Evolutionary conservation across 75 land plant genomes (phyloP).

Genomic region (Adiantum capillusveneris): DNA sequence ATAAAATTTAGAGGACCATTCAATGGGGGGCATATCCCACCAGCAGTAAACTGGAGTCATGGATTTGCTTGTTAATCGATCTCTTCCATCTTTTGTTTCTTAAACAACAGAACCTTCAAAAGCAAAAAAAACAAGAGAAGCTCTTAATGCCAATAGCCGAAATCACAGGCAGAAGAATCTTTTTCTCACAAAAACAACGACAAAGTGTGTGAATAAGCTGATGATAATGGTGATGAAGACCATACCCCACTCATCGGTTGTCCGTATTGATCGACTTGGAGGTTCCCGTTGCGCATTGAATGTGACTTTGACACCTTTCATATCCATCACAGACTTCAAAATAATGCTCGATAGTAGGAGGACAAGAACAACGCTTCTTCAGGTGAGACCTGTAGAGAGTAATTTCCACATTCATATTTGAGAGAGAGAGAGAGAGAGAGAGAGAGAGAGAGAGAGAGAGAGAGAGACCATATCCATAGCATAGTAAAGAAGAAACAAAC

Average conservation of each 20-base stretch:
- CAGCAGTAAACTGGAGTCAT: constrained; percentile 3
- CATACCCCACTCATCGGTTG: too few relatives aligned
- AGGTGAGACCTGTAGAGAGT: constrained; percentile 3
- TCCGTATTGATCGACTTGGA: neutral
- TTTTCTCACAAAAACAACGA: neutral
- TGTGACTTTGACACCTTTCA: neutral
- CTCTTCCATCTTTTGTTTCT: neutral
- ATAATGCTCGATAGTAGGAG: constrained; percentile 7
- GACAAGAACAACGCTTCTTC: constrained; percentile 10
- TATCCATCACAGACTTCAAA: constrained; percentile 5
- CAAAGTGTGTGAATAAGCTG: neutral
- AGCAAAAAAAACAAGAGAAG: neutral
- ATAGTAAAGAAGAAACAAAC: constrained; percentile 3
- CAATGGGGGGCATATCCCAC: constrained; percentile 7
- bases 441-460: too few relatives aligned
- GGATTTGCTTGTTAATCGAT: neutral
- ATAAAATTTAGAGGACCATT: constrained; percentile 5
- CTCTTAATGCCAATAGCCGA: neutral
- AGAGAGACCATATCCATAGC: neutral
- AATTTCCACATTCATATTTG: neutral
- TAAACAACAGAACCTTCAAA: constrained; percentile 7
- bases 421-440: too few relatives aligned
- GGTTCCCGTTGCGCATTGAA: neutral
- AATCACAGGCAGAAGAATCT: too few relatives aligned
- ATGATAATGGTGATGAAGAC: too few relatives aligned